Evolutionary conservation across 257 asterid genomes (phyloP).

Genomic region (Scutellaria baicalensis): DNA sequence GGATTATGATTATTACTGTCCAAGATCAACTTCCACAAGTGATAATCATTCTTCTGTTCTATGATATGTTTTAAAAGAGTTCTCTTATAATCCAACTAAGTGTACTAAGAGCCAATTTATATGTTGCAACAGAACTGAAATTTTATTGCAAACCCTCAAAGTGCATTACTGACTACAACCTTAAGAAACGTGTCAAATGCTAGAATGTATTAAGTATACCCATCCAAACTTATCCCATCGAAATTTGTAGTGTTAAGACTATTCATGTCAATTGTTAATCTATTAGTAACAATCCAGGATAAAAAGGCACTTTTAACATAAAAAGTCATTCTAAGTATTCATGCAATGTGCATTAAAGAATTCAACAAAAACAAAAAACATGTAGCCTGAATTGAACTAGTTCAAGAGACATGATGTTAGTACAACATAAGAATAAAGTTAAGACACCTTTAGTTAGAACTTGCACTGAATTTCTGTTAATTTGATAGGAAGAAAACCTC

Average conservation of each 20-base stretch:
- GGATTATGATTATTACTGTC: too few species aligned
- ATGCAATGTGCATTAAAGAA: neutral
- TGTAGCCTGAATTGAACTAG: neutral
- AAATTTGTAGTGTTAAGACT: neutral
- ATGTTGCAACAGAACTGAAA: neutral
- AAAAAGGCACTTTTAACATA: neutral
- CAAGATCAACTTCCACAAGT: neutral
- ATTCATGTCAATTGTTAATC: neutral
- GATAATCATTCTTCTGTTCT: neutral
- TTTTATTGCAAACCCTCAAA: neutral
- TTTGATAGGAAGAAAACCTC: neutral
- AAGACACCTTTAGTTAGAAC: neutral
- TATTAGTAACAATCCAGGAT: neutral
- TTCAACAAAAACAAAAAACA: neutral
- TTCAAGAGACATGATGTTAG: neutral
- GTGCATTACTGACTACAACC: neutral
- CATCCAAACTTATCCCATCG: neutral
- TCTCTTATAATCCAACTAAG: conserved; percentile 8
- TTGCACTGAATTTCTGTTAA: neutral
- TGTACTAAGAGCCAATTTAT: neutral
- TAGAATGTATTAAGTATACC: neutral
- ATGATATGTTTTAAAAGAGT: neutral
- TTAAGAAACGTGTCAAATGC: neutral
- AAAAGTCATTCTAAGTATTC: neutral
- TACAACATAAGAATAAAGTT: neutral